phyloP scores from a whole-genome alignment of 2,329 filamentous ascomycete species.

The Ceratocystiopsis minuta region DNA sequence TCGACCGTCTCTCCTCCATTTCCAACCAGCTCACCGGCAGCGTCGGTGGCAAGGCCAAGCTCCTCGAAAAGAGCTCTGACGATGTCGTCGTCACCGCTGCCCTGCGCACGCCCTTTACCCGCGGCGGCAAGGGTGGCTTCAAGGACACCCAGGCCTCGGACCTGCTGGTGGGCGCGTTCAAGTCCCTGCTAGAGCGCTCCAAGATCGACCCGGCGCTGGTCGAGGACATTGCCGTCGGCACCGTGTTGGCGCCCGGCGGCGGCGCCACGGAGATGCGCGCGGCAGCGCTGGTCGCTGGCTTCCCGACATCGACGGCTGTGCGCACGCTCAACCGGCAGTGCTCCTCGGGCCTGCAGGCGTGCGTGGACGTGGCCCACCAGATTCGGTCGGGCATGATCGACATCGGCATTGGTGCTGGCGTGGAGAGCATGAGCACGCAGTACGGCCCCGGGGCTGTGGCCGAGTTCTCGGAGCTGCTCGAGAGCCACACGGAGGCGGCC shows the following conservation, averaged over 20 bases:
- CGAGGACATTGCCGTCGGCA: constrained; percentile 83
- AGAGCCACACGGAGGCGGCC: constrained; percentile 60
- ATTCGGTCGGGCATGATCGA: constrained; percentile 89
- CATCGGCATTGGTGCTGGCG: constrained; percentile 79
- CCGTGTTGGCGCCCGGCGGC: constrained; percentile 78
- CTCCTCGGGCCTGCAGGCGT: constrained; percentile 80
- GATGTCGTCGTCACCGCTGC: constrained; percentile 83
- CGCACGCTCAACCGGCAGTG: constrained; percentile 87
- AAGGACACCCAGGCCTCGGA: constrained; percentile 86
- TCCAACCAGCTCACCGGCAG: constrained; percentile 38
- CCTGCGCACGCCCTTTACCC: constrained; percentile 81
- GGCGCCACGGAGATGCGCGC: constrained; percentile 95
- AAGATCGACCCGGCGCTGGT: constrained; percentile 75
- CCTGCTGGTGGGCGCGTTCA: constrained; percentile 68
- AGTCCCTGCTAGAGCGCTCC: constrained; percentile 65
- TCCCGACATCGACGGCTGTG: constrained; percentile 70
- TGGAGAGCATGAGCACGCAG: constrained; percentile 88
- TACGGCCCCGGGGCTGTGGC: constrained; percentile 80
- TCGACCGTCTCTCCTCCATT: constrained; percentile 40
- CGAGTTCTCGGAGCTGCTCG: constrained; percentile 82
- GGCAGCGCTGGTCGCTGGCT: constrained; percentile 75
- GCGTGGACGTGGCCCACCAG: constrained; percentile 84
- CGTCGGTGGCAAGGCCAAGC: constrained; percentile 30
- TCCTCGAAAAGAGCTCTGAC: constrained; percentile 48
- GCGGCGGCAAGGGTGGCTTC: constrained; percentile 82